phyloP scores from a whole-genome alignment of 306 rosid genomes.

The Hylodesmum podocarpum region DNA sequence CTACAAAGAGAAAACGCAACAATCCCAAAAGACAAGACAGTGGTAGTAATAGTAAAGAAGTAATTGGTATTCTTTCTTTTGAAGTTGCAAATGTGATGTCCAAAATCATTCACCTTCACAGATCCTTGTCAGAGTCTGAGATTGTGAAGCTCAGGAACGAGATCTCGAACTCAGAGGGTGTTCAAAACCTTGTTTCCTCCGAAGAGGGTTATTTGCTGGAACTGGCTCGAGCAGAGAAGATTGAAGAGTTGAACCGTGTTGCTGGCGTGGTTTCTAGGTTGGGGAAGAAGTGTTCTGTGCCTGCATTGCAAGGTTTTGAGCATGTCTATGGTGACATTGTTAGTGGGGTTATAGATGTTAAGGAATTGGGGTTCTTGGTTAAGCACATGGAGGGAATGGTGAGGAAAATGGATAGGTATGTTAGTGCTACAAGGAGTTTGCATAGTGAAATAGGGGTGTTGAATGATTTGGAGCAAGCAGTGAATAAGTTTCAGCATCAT shows the following conservation, averaged over 20 bases:
- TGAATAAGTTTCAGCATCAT: slow-evolving; percentile 77
- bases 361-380: slow-evolving; percentile 85
- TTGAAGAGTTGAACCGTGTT: slow-evolving; percentile 79
- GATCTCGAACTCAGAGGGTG: slow-evolving; percentile 78
- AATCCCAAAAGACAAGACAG: slow-evolving; percentile 23
- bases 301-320: slow-evolving; percentile 92
- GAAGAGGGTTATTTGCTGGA: slow-evolving; percentile 70
- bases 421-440: slow-evolving; percentile 76
- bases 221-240: slow-evolving; percentile 86
- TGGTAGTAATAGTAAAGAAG: slow-evolving; percentile 28
- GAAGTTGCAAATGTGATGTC: slow-evolving; percentile 95
- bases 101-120: slow-evolving; percentile 74
- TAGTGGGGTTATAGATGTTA: slow-evolving; percentile 72
- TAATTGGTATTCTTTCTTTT: slow-evolving; percentile 84
- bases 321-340: slow-evolving; percentile 86
- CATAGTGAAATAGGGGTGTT: slow-evolving; percentile 80
- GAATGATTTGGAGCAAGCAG: slow-evolving; percentile 83
- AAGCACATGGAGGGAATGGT: slow-evolving; percentile 97
- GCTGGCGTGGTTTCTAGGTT: slow-evolving; percentile 82
- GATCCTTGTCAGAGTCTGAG: slow-evolving; percentile 71
- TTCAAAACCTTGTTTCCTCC: slow-evolving; percentile 69
- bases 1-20: slow-evolving; percentile 52
- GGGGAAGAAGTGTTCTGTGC: slow-evolving; percentile 82
- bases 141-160: slow-evolving; percentile 73
- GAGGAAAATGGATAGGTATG: slow-evolving; percentile 91